Base-by-base conservation (phyloP, 805 yeast species). In the Teunomyces tritomae region DNA sequence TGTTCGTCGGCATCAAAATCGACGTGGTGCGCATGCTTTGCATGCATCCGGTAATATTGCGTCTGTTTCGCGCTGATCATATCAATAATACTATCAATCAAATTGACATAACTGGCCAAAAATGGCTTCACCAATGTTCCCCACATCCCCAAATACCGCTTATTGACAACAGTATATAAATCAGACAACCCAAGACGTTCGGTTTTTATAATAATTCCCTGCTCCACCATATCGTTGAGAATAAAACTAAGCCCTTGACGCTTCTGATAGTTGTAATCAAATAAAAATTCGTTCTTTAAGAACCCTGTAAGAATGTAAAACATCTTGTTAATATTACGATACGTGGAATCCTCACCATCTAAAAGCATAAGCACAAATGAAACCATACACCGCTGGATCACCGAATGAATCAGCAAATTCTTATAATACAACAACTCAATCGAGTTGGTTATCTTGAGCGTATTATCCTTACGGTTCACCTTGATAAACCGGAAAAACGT, bases 341-440 rank as follows among this genome's bases (percentile, higher is more conserved):
- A 46, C 27, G 48, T 39, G 28, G 24, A 41, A 20, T 24, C 34
- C 13, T 43, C 36, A 3, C 46, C 48, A 17, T 49, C 42, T 17
- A 43, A 27, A 17, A 49, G 10, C 42, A 49, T 37, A 37, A 53
- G 46, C 27, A 51, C 50, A 28, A 76, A 68, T 26, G 79, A 67
- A 3, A 72, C 73, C 47, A 81, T 69, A 27, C 83, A 72, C 49
- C 77, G 78, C 32, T 76, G 71, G 29, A 80, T 76, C 49, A 81
- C 73, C 58, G 80, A 59, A 59, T 80, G 85, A 36, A 80, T 77
- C 8, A 76, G 65, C 58, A 79, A 77, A 61, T 81, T 81, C 52
- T 84, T 78, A 63, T 80, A 81, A 57, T 78, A 81, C 37, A 79
- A 69, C 35, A 81, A 68, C 61, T 79, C 84, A 63, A 82, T 76